Conservation (phyloP, 208 protist species). For the Crithidia expoeki region DNA sequence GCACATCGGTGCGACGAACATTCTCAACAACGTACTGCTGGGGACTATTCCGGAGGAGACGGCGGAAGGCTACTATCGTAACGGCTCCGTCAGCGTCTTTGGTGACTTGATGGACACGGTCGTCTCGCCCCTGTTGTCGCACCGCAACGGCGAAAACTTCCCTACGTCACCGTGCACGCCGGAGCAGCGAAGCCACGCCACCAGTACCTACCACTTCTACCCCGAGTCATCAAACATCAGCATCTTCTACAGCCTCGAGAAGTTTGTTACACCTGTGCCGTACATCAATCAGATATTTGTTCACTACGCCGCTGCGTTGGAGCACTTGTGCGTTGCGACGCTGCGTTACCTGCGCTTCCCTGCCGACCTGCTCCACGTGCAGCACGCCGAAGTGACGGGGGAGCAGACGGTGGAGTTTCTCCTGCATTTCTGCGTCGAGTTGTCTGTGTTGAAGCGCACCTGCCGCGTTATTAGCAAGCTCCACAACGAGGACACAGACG, state of each 20-base stretch:
- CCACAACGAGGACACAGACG: slow-evolving; percentile 24
- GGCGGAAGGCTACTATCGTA: slow-evolving; percentile 15
- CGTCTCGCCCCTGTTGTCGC: slow-evolving; percentile 4
- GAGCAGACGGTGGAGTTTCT: slow-evolving; percentile 62
- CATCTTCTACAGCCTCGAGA: slow-evolving; percentile 56
- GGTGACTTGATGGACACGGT: slow-evolving; percentile 16
- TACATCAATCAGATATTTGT: slow-evolving; percentile 71
- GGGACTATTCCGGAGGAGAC: slow-evolving; percentile 39
- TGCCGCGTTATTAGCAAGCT: slow-evolving; percentile 33
- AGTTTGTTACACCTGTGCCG: slow-evolving; percentile 71
- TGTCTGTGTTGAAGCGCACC: slow-evolving; percentile 57
- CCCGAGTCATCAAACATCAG: slow-evolving; percentile 32
- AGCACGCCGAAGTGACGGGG: slow-evolving; percentile 52
- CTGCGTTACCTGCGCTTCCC: slow-evolving; percentile 66
- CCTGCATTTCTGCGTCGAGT: slow-evolving; percentile 62
- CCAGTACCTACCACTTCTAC: slow-evolving; percentile 15
- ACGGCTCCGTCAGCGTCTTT: slow-evolving; percentile 16
- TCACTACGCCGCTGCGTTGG: slow-evolving; percentile 62
- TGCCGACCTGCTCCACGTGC: slow-evolving; percentile 51
- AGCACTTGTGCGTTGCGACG: slow-evolving; percentile 77
- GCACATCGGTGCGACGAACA: slow-evolving; percentile 42
- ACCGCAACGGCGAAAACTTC: slow-evolving; percentile 15
- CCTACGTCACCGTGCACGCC: slow-evolving; percentile 13
- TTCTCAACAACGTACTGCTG: slow-evolving; percentile 52
- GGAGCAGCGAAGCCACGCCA: slow-evolving; percentile 12